A percentile compares a stretch with the other conserved stretches of the same genome.
Conservation (phyloP, 179 eudicot genomes). For the Spergularia azorica region DNA sequence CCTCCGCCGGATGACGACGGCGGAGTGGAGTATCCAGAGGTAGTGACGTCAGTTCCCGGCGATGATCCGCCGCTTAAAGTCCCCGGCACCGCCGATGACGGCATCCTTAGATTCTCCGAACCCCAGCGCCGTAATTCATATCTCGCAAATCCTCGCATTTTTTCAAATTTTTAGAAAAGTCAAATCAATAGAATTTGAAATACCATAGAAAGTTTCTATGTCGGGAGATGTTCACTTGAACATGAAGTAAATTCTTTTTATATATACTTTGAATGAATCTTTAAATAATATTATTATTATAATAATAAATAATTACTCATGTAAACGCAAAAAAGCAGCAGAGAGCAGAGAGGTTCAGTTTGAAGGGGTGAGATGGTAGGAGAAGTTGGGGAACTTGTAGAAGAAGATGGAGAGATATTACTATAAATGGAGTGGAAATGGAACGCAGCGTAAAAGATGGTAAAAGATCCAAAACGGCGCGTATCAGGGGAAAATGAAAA, state of each 20-base stretch:
- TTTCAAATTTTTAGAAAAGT: neutral
- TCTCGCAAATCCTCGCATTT: constrained; percentile 46
- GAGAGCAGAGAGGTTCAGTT: too few species aligned
- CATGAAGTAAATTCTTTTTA: neutral
- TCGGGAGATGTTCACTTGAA: neutral
- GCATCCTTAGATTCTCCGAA: constrained; percentile 41
- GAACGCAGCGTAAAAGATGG: neutral
- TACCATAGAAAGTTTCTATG: neutral
- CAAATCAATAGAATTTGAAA: neutral
- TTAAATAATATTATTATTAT: too few species aligned
- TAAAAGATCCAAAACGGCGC: constrained; percentile 13
- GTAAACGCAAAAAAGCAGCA: neutral
- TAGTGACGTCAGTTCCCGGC: constrained; percentile 46
- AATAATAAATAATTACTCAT: neutral
- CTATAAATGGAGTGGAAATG: neutral
- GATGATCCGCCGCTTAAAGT: constrained; percentile 47
- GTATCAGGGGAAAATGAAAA: neutral
- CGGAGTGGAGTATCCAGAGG: constrained; percentile 32
- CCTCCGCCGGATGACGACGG: constrained; percentile 17
- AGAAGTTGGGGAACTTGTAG: too few species aligned
- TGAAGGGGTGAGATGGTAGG: too few species aligned
- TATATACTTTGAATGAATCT: neutral
- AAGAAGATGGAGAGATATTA: neutral
- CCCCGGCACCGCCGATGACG: constrained; percentile 16
- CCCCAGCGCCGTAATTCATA: constrained; percentile 66